A percentile compares a stretch with the other conserved stretches of the same genome.
Evolutionary conservation across 306 rosid genomes (phyloP).

Genomic region (Luffa acutangula): DNA sequence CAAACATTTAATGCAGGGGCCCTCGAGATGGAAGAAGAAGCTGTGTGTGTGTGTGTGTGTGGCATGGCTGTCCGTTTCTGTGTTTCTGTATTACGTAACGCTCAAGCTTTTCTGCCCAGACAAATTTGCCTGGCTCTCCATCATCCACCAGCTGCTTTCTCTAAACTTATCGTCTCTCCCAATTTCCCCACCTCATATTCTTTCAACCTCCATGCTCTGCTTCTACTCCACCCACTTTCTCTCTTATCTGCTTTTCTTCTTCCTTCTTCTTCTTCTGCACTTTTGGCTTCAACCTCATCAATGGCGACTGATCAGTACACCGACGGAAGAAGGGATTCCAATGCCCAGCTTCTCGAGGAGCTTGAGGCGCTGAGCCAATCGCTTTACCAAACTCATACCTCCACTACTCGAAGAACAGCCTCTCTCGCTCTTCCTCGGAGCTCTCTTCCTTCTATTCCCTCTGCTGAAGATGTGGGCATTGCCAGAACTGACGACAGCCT

Average conservation of each 20-base stretch:
- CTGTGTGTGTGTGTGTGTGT: too few relatives aligned
- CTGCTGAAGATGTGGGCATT: slow-evolving; percentile 26
- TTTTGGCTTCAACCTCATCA: not conserved
- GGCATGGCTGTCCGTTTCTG: not conserved
- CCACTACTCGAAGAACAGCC: slow-evolving; percentile 61
- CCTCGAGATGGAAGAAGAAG: not conserved
- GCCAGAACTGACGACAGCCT: slow-evolving; percentile 18
- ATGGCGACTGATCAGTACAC: slow-evolving; percentile 39
- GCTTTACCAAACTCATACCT: slow-evolving; percentile 57
- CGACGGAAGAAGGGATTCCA: slow-evolving; percentile 36
- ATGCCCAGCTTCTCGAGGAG: slow-evolving; percentile 64
- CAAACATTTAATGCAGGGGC: not conserved
- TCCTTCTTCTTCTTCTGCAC: not conserved
- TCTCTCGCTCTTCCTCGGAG: slow-evolving; percentile 80
- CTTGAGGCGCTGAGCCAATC: slow-evolving; percentile 77
- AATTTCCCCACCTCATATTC: slow-evolving; percentile 22
- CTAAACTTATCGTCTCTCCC: slow-evolving; percentile 13
- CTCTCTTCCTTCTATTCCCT: slow-evolving; percentile 38
- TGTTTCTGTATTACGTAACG: not conserved
- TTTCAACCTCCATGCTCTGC: slow-evolving; percentile 6
- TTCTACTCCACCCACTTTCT: not conserved
- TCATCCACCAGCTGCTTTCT: slow-evolving; percentile 25
- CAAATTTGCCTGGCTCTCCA: slow-evolving; percentile 36
- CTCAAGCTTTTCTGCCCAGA: slow-evolving; percentile 18
- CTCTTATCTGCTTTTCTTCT: not conserved